These are phyloP conservation scores for Castanea sativa DNA, from an alignment of 306 rosid genomes.

Conservation along the genomic window DNA sequence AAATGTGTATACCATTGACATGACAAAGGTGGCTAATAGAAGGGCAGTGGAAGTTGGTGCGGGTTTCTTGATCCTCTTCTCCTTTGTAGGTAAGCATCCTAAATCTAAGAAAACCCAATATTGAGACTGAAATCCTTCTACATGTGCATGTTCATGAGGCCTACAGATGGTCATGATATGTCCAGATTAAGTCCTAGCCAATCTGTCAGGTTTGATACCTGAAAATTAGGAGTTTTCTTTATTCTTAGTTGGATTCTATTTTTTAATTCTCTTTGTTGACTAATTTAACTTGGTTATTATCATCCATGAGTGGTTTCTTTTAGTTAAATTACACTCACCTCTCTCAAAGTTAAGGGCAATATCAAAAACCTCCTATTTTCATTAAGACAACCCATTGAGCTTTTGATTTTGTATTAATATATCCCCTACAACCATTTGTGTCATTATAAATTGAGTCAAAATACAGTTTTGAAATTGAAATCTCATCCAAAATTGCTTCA, in stretches of 20 bases:
- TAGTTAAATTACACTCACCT: too few relatives aligned
- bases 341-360: too few relatives aligned
- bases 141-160: neutral
- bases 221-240: neutral
- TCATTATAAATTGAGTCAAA: too few relatives aligned
- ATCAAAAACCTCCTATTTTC: too few relatives aligned
- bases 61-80: constrained; percentile 67
- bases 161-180: neutral
- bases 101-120: neutral
- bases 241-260: neutral
- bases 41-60: constrained; percentile 80
- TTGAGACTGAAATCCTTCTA: constrained; percentile 2
- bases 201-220: neutral
- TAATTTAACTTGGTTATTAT: neutral
- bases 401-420: too few relatives aligned
- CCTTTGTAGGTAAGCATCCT: constrained; percentile 58
- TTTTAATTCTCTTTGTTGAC: neutral
- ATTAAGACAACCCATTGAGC: too few relatives aligned
- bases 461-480: too few relatives aligned
- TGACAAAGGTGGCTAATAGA: constrained; percentile 80
- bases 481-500: too few relatives aligned
- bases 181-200: neutral
- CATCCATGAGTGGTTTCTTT: neutral
- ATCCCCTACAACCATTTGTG: too few relatives aligned
- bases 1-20: constrained; percentile 67